Evolutionary conservation across 345 rosid species (phyloP).

Genomic region (Citrus australasica): DNA sequence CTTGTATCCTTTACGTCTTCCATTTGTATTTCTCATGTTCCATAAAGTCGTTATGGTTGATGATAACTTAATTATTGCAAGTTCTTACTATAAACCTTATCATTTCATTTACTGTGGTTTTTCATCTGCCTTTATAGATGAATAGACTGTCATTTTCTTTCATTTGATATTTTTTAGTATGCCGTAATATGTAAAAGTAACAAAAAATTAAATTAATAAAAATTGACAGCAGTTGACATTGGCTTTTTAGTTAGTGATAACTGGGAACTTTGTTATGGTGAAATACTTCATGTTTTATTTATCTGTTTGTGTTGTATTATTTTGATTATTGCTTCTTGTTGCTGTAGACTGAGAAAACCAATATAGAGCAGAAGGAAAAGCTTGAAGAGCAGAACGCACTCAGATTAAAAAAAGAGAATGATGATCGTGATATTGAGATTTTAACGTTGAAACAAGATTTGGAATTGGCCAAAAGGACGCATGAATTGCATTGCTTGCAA

Average conservation of each 20-base stretch:
- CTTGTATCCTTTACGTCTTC: not conserved
- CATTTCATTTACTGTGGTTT: not conserved
- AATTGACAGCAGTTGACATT: not conserved
- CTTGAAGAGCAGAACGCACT: conserved; percentile 55
- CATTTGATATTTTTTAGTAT: not conserved
- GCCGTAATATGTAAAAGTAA: not conserved
- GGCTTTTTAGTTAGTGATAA: not conserved
- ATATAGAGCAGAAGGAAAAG: conserved; percentile 65
- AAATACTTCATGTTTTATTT: not conserved
- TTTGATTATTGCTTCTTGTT: conserved; percentile 10
- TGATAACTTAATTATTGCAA: not conserved
- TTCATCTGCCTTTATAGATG: not conserved
- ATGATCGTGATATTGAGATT: conserved; percentile 51
- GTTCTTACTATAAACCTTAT: not conserved
- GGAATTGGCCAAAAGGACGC: conserved; percentile 41
- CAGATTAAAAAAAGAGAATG: conserved; percentile 57
- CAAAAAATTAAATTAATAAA: not conserved
- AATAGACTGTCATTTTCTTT: not conserved
- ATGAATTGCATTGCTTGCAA: conserved; percentile 53
- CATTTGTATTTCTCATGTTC: not conserved
- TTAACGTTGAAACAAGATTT: conserved; percentile 58
- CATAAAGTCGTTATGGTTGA: not conserved
- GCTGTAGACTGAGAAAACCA: conserved; percentile 65
- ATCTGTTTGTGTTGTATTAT: not conserved
- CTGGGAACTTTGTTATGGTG: not conserved